Percentiles rank a stretch among this genome's conserved stretches.
Evolutionary conservation across 805 yeast species (phyloP).

Genomic region (Ascoidea tarda): DNA sequence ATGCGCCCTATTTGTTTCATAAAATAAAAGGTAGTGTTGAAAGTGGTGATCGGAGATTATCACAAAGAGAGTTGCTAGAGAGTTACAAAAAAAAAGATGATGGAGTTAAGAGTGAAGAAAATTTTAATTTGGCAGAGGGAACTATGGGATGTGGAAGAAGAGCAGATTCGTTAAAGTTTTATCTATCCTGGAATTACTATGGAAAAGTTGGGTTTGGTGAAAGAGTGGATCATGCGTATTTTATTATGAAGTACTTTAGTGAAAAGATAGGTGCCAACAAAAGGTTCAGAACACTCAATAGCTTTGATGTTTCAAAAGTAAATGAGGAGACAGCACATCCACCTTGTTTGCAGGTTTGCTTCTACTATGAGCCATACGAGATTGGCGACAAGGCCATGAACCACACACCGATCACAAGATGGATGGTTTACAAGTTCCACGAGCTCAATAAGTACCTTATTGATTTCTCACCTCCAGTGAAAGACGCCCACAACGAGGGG

Average conservation of each 20-base stretch:
- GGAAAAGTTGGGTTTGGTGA: conserved; percentile 52
- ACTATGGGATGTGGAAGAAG: conserved; percentile 90
- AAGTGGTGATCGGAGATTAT: not conserved
- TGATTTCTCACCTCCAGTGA: conserved; percentile 59
- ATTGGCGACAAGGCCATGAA: conserved; percentile 16
- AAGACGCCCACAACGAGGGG: conserved; percentile 33
- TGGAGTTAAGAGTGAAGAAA: conserved; percentile 14
- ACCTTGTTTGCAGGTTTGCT: conserved; percentile 75
- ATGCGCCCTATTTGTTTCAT: conserved; percentile 76
- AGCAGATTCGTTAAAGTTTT: conserved; percentile 68
- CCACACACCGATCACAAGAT: conserved; percentile 44
- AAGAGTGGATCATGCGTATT: conserved; percentile 63
- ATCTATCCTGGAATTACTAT: conserved; percentile 70
- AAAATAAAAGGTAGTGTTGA: conserved; percentile 34
- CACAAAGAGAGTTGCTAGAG: not conserved
- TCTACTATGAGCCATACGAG: conserved; percentile 45
- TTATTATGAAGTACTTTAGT: conserved; percentile 50
- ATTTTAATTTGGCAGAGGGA: conserved; percentile 72
- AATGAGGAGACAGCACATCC: conserved; percentile 20
- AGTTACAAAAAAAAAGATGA: not conserved
- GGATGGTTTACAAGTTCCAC: conserved; percentile 47
- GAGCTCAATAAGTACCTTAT: conserved; percentile 52
- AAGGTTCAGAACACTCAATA: conserved; percentile 3
- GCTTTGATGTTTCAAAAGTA: not conserved
- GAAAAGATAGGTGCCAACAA: conserved; percentile 18